phyloP scores from a whole-genome alignment of 2,329 filamentous ascomycete species.

The Colletotrichum sp. region DNA sequence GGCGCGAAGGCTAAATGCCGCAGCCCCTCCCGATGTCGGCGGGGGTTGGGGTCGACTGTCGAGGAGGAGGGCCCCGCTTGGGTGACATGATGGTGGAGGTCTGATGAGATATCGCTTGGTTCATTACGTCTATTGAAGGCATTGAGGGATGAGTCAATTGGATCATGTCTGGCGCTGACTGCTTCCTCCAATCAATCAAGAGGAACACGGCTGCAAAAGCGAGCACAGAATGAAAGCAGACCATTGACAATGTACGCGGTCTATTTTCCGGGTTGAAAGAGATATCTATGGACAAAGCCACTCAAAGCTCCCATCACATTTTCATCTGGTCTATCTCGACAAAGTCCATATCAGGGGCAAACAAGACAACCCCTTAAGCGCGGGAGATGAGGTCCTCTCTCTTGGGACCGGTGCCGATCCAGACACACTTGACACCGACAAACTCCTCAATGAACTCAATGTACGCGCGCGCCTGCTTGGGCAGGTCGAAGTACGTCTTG shows the following conservation, averaged over 20 bases:
- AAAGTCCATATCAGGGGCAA: too few species aligned
- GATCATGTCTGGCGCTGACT: rapidly evolving
- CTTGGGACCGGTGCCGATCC: conserved; percentile 69
- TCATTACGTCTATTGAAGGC: background rate
- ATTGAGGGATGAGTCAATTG: background rate
- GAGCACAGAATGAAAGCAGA: too few species aligned
- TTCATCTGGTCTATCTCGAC: background rate
- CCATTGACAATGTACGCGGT: background rate
- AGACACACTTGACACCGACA: conserved; percentile 57
- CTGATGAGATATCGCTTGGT: rapidly evolving
- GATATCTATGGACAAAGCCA: background rate
- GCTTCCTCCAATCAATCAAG: background rate
- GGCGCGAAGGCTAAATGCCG: background rate
- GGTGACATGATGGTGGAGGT: background rate
- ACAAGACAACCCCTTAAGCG: background rate
- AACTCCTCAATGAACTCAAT: conserved; percentile 72
- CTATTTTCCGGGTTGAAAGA: background rate
- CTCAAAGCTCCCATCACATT: background rate
- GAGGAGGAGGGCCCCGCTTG: background rate
- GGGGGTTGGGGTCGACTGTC: background rate
- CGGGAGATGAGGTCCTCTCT: conserved; percentile 67
- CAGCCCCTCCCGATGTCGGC: background rate
- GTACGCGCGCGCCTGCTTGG: conserved; percentile 68
- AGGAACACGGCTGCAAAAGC: background rate
- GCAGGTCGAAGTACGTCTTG: conserved; percentile 67